Percentiles rank a stretch among this genome's conserved stretches.
These are phyloP conservation scores for Coemansia sp. DNA, from an alignment of 192 early-diverging fungal genomes.

Conservation along the genomic window DNA sequence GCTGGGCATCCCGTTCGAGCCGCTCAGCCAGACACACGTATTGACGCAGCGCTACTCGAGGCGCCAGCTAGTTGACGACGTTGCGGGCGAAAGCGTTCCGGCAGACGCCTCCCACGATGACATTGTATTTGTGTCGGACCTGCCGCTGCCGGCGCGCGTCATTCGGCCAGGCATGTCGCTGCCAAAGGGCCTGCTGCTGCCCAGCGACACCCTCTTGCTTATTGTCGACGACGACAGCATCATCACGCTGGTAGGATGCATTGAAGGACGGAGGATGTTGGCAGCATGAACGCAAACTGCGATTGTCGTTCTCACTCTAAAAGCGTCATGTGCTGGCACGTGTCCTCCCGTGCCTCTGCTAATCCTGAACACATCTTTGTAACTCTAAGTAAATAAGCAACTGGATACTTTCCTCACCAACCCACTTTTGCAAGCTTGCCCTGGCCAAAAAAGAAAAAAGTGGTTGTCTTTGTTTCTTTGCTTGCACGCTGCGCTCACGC, in stretches of 20 bases:
- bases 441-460: too few species aligned
- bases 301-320: too few species aligned
- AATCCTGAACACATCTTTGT: not conserved
- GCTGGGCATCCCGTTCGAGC: slow-evolving; percentile 37
- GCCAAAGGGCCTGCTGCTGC: slow-evolving; percentile 30
- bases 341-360: not conserved
- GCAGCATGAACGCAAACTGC: too few species aligned
- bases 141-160: slow-evolving; percentile 32
- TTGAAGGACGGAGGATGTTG: slow-evolving; percentile 14
- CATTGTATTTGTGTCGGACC: slow-evolving; percentile 33
- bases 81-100: slow-evolving; percentile 37
- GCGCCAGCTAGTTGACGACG: slow-evolving; percentile 39
- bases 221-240: slow-evolving; percentile 31
- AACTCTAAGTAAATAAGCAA: too few species aligned
- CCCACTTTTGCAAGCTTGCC: too few species aligned
- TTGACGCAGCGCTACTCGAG: slow-evolving; percentile 31
- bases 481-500: not conserved
- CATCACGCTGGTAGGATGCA: slow-evolving; percentile 32
- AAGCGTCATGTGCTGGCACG: too few species aligned
- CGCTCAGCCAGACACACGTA: slow-evolving; percentile 22
- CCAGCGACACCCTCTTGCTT: slow-evolving; percentile 34
- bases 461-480: not conserved
- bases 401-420: too few species aligned
- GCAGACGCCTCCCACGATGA: not conserved
- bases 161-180: slow-evolving; percentile 44